Evolutionary conservation across 257 asterid genomes (phyloP).

Genomic region (Solanum peruvianum): DNA sequence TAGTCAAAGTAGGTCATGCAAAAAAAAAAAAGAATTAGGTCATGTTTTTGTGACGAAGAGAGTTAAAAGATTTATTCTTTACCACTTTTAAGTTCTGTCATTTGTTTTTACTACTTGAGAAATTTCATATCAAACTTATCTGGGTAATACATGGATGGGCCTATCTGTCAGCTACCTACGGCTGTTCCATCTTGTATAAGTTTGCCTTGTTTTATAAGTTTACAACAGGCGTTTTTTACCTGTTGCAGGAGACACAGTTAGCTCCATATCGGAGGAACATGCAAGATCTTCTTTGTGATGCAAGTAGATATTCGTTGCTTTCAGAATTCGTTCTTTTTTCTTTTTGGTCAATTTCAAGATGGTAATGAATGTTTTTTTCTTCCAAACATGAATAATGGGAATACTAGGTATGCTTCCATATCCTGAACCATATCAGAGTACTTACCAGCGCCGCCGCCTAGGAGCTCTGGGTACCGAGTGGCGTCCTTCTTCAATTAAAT

Average conservation of each 20-base stretch:
- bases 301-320: conserved; percentile 52
- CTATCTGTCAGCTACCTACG: background rate
- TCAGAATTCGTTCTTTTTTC: background rate
- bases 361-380: background rate
- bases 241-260: conserved; percentile 91
- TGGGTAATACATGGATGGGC: background rate
- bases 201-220: conserved; percentile 6
- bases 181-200: background rate
- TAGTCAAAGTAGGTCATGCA: background rate
- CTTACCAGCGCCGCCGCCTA: conserved; percentile 74
- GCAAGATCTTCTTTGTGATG: conserved; percentile 84
- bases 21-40: background rate
- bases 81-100: background rate
- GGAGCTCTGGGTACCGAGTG: conserved; percentile 89
- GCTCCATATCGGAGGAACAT: conserved; percentile 66
- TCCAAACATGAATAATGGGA: conserved; percentile 5
- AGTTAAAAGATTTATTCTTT: background rate
- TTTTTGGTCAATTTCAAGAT: conserved; percentile 1
- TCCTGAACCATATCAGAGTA: conserved; percentile 94
- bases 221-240: conserved; percentile 1
- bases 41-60: background rate
- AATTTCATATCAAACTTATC: background rate
- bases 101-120: background rate
- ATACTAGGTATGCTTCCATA: conserved; percentile 88
- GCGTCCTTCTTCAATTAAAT: conserved; percentile 79